Evolutionary conservation across 306 rosid species (phyloP).

Genomic region (Quercus alba): DNA sequence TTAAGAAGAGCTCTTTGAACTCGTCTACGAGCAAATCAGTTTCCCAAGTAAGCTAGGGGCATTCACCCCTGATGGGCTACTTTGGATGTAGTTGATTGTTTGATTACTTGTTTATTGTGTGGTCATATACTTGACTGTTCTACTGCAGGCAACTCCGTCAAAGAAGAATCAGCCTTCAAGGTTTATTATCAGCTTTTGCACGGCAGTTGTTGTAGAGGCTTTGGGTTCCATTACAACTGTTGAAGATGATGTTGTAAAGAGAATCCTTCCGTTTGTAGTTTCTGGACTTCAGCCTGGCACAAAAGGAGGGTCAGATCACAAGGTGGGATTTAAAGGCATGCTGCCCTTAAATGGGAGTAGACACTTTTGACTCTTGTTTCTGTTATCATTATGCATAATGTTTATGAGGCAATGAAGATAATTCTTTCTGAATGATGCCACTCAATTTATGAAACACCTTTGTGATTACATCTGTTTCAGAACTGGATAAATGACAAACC

Average conservation of each 20-base stretch:
- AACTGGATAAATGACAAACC: not conserved
- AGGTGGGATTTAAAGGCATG: slow-evolving; percentile 47
- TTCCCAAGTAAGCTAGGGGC: too few species aligned
- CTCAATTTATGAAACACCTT: not conserved
- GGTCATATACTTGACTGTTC: slow-evolving; percentile 12
- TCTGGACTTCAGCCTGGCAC: slow-evolving; percentile 68
- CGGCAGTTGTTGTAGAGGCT: slow-evolving; percentile 80
- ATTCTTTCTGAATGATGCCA: not conserved
- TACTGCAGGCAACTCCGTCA: slow-evolving; percentile 61
- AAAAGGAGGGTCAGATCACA: slow-evolving; percentile 60
- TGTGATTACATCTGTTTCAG: not conserved
- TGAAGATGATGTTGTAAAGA: slow-evolving; percentile 59
- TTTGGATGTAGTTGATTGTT: slow-evolving; percentile 18
- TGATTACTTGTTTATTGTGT: not conserved
- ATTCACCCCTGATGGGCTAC: not conserved
- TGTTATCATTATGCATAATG: not conserved
- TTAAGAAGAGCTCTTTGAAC: too few species aligned
- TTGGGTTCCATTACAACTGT: slow-evolving; percentile 62
- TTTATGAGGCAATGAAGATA: not conserved
- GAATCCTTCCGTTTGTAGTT: slow-evolving; percentile 65
- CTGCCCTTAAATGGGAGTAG: not conserved
- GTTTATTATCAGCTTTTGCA: slow-evolving; percentile 64
- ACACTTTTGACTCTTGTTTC: not conserved
- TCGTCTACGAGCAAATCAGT: too few species aligned
- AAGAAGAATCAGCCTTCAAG: slow-evolving; percentile 69